Conservation (phyloP, 1,139 yeast species). For the Hyphopichia khmerensis region DNA sequence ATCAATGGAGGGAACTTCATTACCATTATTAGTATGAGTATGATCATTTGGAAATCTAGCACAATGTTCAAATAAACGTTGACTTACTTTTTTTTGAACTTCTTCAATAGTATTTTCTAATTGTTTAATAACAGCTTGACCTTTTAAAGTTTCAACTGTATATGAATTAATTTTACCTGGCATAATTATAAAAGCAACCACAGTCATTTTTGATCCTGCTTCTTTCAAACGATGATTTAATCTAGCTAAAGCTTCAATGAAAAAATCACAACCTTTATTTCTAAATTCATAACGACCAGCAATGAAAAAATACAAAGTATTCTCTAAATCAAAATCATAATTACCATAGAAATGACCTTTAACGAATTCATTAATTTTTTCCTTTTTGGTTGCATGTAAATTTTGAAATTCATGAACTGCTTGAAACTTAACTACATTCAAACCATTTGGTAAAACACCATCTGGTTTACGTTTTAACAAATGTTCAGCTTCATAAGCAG, state of each 20-base stretch:
- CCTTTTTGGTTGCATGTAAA: constrained; percentile 88
- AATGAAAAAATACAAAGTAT: constrained; percentile 90
- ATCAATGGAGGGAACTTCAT: constrained; percentile 62
- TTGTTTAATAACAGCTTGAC: constrained; percentile 94
- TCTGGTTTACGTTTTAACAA: constrained; percentile 93
- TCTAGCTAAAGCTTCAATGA: constrained; percentile 88
- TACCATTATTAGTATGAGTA: constrained; percentile 53
- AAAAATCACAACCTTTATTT: constrained; percentile 96
- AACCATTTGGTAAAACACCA: constrained; percentile 95
- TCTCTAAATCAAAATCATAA: constrained; percentile 90
- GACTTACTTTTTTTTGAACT: constrained; percentile 85
- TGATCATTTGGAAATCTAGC: constrained; percentile 68
- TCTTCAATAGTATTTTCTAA: constrained; percentile 87
- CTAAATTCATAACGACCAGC: constrained; percentile 97
- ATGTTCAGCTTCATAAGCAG: constrained; percentile 94
- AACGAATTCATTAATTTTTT: constrained; percentile 88
- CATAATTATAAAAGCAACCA: constrained; percentile 98
- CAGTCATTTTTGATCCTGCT: constrained; percentile 82
- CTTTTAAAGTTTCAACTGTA: constrained; percentile 93
- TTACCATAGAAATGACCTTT: constrained; percentile 98
- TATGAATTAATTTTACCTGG: constrained; percentile 93
- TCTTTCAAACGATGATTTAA: constrained; percentile 84
- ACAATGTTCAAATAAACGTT: constrained; percentile 86
- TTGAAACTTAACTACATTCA: constrained; percentile 92
- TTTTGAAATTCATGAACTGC: constrained; percentile 98